A percentile compares a stretch with the other conserved stretches of the same genome.
Evolutionary conservation across 164 flowering plant genomes (phyloP).

Genomic region (Vitis amurensis): DNA sequence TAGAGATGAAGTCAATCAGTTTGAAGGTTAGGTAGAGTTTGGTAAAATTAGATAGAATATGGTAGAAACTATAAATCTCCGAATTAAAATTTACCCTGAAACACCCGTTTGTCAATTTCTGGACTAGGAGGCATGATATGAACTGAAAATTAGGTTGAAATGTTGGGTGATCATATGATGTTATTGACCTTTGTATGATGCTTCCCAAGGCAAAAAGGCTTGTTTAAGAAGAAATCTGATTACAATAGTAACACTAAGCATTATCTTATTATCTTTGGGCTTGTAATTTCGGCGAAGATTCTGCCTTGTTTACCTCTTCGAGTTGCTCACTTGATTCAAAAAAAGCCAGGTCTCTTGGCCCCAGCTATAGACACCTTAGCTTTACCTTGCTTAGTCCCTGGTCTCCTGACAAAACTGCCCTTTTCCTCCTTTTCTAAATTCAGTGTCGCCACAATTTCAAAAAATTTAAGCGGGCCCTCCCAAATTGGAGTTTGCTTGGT

Average conservation of each 20-base stretch:
- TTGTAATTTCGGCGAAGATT: slow-evolving; percentile 37
- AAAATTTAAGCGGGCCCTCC: slow-evolving; percentile 3
- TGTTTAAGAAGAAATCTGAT: background rate
- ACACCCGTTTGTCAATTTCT: no score
- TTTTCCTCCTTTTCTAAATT: background rate
- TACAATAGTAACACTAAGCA: background rate
- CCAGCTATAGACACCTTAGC: background rate
- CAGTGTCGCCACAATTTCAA: slow-evolving; percentile 1
- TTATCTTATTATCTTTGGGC: slow-evolving; percentile 16
- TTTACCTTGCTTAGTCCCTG: background rate
- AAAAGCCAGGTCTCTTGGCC: slow-evolving; percentile 7
- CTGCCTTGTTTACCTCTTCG: slow-evolving; percentile 43
- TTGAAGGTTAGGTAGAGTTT: no score
- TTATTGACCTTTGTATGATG: background rate
- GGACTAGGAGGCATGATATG: background rate
- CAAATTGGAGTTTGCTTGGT: background rate
- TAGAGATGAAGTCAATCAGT: no score
- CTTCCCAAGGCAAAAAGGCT: background rate
- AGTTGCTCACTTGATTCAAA: slow-evolving; percentile 17
- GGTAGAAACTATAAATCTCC: no score
- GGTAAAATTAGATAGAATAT: no score
- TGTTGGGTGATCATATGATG: background rate
- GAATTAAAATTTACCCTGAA: no score
- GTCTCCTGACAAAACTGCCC: background rate
- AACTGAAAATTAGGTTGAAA: background rate